phyloP scores from a whole-genome alignment of 2,329 filamentous ascomycete species.

The Plenodomus lindquistii region DNA sequence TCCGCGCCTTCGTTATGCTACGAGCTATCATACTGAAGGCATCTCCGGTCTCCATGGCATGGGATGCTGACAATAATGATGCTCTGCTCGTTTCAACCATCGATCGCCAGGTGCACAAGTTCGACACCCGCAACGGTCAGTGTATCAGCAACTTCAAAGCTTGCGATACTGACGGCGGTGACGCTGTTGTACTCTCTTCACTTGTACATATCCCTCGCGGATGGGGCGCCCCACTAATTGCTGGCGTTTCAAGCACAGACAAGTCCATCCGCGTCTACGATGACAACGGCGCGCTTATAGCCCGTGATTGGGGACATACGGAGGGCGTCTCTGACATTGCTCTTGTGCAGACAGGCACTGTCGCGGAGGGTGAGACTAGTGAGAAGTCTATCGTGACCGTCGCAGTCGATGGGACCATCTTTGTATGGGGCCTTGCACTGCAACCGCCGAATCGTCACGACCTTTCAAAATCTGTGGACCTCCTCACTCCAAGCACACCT shows the following conservation, averaged over 20 bases:
- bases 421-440: conserved; percentile 49
- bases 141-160: conserved; percentile 77
- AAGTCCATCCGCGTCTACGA: conserved; percentile 95
- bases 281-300: conserved; percentile 74
- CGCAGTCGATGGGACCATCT: conserved; percentile 56
- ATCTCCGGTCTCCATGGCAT: conserved; percentile 81
- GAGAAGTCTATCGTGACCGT: conserved; percentile 54
- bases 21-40: conserved; percentile 81
- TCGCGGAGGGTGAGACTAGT: conserved; percentile 49
- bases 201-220: conserved; percentile 65
- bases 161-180: conserved; percentile 75
- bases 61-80: conserved; percentile 64
- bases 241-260: conserved; percentile 91
- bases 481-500: conserved; percentile 37
- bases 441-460: conserved; percentile 34
- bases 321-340: conserved; percentile 88
- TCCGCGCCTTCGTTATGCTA: conserved; percentile 75
- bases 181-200: conserved; percentile 82
- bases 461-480: conserved; percentile 43
- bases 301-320: conserved; percentile 92
- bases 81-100: conserved; percentile 63
- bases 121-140: conserved; percentile 68
- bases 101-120: conserved; percentile 63
- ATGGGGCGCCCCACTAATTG: conserved; percentile 67
- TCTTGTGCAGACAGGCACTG: conserved; percentile 54